Conservation (phyloP, 2,329 filamentous ascomycete genomes). For the Ophiosphaerella korrae region DNA sequence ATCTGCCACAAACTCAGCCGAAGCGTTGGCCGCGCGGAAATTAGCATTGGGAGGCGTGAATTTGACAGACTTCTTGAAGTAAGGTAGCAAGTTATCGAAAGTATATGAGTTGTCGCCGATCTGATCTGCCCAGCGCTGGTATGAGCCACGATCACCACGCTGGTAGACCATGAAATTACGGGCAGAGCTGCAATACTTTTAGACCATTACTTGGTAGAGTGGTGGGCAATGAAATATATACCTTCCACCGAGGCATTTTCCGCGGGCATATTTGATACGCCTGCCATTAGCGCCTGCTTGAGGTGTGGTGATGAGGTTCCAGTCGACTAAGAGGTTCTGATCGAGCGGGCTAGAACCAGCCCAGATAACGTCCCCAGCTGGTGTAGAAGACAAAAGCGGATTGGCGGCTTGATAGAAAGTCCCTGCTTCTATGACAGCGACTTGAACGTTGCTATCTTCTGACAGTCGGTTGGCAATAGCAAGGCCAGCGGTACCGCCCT, state of each 20-base stretch:
- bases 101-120: slow-evolving; percentile 38
- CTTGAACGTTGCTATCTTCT: slow-evolving; percentile 4
- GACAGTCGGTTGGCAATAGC: slow-evolving; percentile 16
- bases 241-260: slow-evolving; percentile 39
- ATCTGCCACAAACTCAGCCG: slow-evolving; percentile 12
- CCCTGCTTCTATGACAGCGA: slow-evolving; percentile 33
- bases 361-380: slow-evolving; percentile 27
- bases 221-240: background rate
- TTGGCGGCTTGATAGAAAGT: slow-evolving; percentile 25
- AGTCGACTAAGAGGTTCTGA: slow-evolving; percentile 33
- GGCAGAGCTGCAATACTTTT: slow-evolving; percentile 14
- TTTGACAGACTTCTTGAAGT: slow-evolving; percentile 36
- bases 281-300: slow-evolving; percentile 26
- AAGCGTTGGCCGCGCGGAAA: slow-evolving; percentile 14
- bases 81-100: slow-evolving; percentile 31
- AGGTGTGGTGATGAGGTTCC: slow-evolving; percentile 34
- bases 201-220: background rate
- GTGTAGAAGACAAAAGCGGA: slow-evolving; percentile 12
- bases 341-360: slow-evolving; percentile 22
- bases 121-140: slow-evolving; percentile 35
- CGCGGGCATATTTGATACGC: slow-evolving; percentile 32
- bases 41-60: slow-evolving; percentile 32
- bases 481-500: slow-evolving; percentile 18
- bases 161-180: slow-evolving; percentile 32
- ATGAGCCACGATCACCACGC: slow-evolving; percentile 17